Base-by-base conservation (phyloP, 371 early-diverging fungal species). In the Ordospora colligata region DNA sequence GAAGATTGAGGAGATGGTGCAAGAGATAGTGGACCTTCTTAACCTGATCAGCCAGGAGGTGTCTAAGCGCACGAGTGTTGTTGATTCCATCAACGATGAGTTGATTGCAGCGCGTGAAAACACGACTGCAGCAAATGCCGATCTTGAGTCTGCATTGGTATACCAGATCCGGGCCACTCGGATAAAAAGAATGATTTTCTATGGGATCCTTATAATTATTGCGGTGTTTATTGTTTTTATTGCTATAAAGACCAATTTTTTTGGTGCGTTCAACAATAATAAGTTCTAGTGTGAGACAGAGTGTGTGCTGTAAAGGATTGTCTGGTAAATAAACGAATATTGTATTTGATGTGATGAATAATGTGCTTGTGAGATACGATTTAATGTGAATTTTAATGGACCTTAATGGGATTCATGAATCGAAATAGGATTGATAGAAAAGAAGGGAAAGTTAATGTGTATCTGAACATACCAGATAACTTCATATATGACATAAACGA, bases 41-140 rank as follows among this genome's bases (percentile, higher is more conserved):
- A 66, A 80, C 11, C 79, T 83, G 22, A 66, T 85, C 21, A 73
- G 80, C 71, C 69, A 78, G 47, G 69, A 81, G 21, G 79, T 81
- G n/a, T 51, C 78, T 5, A 63, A 69, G 22, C 50, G 67, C 22
- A 51, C 71, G 19, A 69, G 67, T 46, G 73, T 73, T 11, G 79
- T 85, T 22, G 82, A 83, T 63, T 75, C 81, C 32, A 80, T 85
- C 43, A 58, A 66, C 6, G 64, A 83, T 2, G 45, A 76, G 10
- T 67, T 81, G 6, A 69, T 47, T 9, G 45, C 42, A 6, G 77
- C 83, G 40, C 71, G 78, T 69, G 76, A 64, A 68, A 78, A 80
- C 19, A 80, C 82, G 3, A 71, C 68, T 14, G 68, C 79, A 44
- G 83, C 85, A 45, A 80, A 82, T 65, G 53, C 50, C 19, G 81